Conservation (phyloP, 2,329 filamentous ascomycete genomes). For the Thielaviopsis musarum region DNA sequence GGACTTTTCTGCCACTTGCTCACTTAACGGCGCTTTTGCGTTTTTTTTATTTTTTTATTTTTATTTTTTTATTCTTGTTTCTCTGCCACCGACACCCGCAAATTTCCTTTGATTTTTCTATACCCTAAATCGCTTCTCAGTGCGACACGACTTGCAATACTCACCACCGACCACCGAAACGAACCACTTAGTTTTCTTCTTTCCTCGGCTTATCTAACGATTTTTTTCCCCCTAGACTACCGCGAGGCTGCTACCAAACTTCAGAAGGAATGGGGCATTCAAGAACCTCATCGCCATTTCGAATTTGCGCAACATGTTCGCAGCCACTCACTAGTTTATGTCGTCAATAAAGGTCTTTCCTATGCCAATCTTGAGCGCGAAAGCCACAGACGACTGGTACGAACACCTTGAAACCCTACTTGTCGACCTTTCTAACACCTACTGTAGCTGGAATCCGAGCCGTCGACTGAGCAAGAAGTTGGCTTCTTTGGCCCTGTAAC, state of each 20-base stretch:
- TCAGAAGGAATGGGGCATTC: slow-evolving; percentile 50
- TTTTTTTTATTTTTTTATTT: neutral
- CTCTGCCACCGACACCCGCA: neutral
- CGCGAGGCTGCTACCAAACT: slow-evolving; percentile 50
- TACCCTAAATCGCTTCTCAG: neutral
- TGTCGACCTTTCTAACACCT: neutral
- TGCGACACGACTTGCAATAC: neutral
- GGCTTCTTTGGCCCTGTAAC: slow-evolving; percentile 39
- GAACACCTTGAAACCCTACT: slow-evolving; percentile 10
- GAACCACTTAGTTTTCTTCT: neutral
- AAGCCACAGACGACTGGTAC: slow-evolving; percentile 33
- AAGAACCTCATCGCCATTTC: slow-evolving; percentile 44
- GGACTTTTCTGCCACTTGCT: neutral
- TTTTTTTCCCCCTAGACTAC: slow-evolving; percentile 34
- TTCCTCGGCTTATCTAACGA: neutral
- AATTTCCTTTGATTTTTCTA: neutral
- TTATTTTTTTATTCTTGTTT: neutral
- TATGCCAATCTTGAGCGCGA: slow-evolving; percentile 44
- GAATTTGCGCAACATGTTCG: slow-evolving; percentile 49
- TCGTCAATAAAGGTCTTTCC: slow-evolving; percentile 46
- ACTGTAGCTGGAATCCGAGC: neutral
- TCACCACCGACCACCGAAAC: neutral
- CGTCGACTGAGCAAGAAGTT: neutral
- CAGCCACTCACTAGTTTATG: slow-evolving; percentile 44
- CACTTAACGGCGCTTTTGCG: too few species aligned